Percentiles rank a stretch among this genome's conserved stretches.
Evolutionary conservation across 2,329 filamentous ascomycete species (phyloP).

Genomic region (Talaromyces islandicus): DNA sequence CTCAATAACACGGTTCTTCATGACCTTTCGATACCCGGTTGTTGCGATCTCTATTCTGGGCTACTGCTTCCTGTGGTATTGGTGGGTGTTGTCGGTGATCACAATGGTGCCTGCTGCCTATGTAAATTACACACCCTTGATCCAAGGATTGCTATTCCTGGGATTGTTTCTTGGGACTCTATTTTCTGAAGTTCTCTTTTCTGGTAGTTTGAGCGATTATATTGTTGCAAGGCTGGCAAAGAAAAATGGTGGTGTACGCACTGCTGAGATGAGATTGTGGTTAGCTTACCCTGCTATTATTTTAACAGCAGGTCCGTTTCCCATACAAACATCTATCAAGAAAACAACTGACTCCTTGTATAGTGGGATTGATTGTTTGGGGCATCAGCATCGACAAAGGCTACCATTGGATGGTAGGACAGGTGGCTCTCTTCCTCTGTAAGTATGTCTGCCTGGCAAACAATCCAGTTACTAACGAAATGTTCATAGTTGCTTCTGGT

Average conservation of each 20-base stretch:
- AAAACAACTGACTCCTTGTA: background rate
- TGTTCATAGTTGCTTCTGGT: constrained; percentile 43
- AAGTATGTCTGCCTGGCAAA: constrained; percentile 16
- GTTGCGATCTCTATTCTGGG: constrained; percentile 42
- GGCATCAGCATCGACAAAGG: constrained; percentile 48
- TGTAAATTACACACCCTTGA: constrained; percentile 40
- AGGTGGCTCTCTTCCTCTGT: constrained; percentile 52
- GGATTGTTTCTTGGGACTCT: constrained; percentile 51
- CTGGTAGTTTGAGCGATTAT: constrained; percentile 48
- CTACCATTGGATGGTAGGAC: constrained; percentile 54
- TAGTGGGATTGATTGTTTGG: constrained; percentile 49
- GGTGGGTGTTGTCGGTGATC: constrained; percentile 47
- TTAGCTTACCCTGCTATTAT: constrained; percentile 49
- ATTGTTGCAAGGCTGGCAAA: constrained; percentile 44
- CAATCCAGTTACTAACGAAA: background rate
- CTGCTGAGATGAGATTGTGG: constrained; percentile 53
- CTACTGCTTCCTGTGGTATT: constrained; percentile 53
- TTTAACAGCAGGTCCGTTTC: constrained; percentile 35
- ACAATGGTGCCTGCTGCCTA: constrained; percentile 52
- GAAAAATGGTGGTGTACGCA: constrained; percentile 37
- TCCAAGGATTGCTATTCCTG: constrained; percentile 50
- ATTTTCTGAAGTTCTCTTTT: constrained; percentile 47
- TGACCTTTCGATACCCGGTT: constrained; percentile 43
- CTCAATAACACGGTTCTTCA: constrained; percentile 40
- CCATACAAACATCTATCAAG: background rate